Conservation (phyloP, 306 rosid species). For the Medicago arabica region DNA sequence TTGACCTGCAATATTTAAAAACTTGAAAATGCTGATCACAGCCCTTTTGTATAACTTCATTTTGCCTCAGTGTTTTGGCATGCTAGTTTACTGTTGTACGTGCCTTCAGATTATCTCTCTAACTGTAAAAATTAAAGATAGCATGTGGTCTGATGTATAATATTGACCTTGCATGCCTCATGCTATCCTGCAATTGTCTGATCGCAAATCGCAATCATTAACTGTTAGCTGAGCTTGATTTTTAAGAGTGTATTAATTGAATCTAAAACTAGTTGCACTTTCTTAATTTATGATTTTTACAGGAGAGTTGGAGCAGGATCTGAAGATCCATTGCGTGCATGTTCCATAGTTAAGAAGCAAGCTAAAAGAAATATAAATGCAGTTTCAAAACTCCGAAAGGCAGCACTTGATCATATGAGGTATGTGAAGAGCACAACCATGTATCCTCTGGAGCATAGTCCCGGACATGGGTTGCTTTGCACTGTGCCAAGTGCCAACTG, state of each 20-base stretch:
- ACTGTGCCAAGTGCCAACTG: constrained; percentile 66
- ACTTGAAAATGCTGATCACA: too few species aligned
- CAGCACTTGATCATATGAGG: constrained; percentile 63
- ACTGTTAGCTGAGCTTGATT: constrained; percentile 11
- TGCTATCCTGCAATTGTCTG: constrained; percentile 24
- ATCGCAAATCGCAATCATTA: background rate
- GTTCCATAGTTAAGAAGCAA: constrained; percentile 70
- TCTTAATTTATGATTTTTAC: constrained; percentile 42
- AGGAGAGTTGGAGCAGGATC: constrained; percentile 93
- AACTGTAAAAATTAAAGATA: background rate
- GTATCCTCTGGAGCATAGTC: constrained; percentile 89
- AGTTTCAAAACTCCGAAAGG: constrained; percentile 61
- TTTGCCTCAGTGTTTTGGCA: constrained; percentile 15
- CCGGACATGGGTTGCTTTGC: constrained; percentile 76
- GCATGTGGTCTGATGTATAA: background rate
- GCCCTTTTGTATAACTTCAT: background rate
- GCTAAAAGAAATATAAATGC: constrained; percentile 50
- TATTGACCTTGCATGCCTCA: constrained; percentile 2
- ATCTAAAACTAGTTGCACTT: constrained; percentile 32
- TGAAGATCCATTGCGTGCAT: constrained; percentile 67
- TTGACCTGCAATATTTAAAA: too few species aligned
- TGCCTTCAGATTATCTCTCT: background rate
- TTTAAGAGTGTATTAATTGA: background rate
- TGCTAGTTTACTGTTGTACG: background rate
- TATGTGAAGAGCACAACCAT: constrained; percentile 71